Percentiles rank a stretch among this genome's conserved stretches.
Evolutionary conservation across 1,284 basidiomycete species (phyloP).

Genomic region (Kalmanozyma brasiliensis): DNA sequence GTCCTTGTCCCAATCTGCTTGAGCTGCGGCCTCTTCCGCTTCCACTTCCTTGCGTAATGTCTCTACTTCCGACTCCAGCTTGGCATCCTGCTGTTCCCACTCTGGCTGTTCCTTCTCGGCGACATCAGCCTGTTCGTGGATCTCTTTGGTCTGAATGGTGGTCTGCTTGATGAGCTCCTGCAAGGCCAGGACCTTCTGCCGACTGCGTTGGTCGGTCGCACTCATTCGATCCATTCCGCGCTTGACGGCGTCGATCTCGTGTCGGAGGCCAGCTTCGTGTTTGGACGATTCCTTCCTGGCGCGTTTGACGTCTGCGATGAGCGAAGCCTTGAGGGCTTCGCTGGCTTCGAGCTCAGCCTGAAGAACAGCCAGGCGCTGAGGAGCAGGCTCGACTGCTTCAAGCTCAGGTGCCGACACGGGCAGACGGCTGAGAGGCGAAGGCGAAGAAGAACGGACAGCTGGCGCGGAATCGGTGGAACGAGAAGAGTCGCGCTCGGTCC

Average conservation of each 20-base stretch:
- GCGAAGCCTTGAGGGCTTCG: constrained; percentile 33
- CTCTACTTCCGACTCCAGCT: constrained; percentile 31
- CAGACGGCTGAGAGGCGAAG: constrained; percentile 42
- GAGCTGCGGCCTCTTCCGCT: constrained; percentile 35
- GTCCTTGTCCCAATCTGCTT: constrained; percentile 40
- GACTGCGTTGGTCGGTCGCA: constrained; percentile 53
- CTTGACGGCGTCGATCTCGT: constrained; percentile 61
- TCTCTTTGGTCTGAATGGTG: constrained; percentile 47
- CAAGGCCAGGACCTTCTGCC: constrained; percentile 58
- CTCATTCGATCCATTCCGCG: constrained; percentile 53
- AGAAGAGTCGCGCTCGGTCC: constrained; percentile 35
- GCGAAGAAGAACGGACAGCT: constrained; percentile 31
- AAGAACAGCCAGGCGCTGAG: constrained; percentile 34
- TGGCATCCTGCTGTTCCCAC: constrained; percentile 47
- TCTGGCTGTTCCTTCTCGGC: constrained; percentile 44
- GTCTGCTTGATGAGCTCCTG: constrained; percentile 62
- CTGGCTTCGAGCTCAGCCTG: constrained; percentile 45
- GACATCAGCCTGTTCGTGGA: constrained; percentile 49
- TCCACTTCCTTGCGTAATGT: constrained; percentile 33
- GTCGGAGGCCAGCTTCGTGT: constrained; percentile 47
- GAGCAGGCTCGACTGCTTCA: constrained; percentile 12
- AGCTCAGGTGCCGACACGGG: constrained; percentile 37
- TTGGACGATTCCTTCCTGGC: constrained; percentile 56
- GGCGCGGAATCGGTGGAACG: constrained; percentile 27
- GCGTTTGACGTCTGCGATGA: constrained; percentile 47